Base-by-base conservation (phyloP, 257 asterid species). In the Ilex aquifolium region DNA sequence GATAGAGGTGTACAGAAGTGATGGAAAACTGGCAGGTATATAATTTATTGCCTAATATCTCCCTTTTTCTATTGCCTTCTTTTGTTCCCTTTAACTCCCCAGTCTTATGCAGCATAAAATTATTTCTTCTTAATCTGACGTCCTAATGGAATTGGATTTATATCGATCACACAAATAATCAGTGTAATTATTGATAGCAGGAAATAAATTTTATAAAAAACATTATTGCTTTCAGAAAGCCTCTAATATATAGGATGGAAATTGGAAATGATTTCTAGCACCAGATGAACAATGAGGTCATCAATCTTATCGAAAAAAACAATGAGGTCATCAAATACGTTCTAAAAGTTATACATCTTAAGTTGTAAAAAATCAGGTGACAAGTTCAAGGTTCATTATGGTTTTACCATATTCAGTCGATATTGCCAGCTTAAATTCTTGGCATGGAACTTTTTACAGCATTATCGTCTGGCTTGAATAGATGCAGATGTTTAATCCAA, bases 1-100 rank as follows among this genome's bases (percentile, higher is more conserved):
- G 44, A 56, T 93, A 65, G 99, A 93, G 74, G 85, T 83, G 67
- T 90, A 87, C 66, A 82, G 97, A 82, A 87, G 99, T 57, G 99
- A 87, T 1, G 97, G 96, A 57, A 93, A 90, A 80, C 71, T 93
- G 21, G 83, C 93, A 66, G 88, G 98, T 91, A 75, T 39, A 21
- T 53, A 14, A 15, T 4, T 12, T 49, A 36, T 49, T 49, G 54
- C 17, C 17, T 49, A 49, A n/a, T 49, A 49, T 2, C 5, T 44
- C 54, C 10, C 11, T 49, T 49, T 49, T 12, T 49, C 17, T 12
- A 11, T 49, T 49, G 5, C 17, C 4, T 49, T 12, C 17, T 12
- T 49, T 12, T 49, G n/a, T 3, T 36, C 8, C 42, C 8, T 36
- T 4, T 36, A 36, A 36, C 42, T 36, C 7, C 0, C 2, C 5